Evolutionary conservation across 495 filamentous ascomycete genomes (phyloP).

Genomic region (Podospora comata): DNA sequence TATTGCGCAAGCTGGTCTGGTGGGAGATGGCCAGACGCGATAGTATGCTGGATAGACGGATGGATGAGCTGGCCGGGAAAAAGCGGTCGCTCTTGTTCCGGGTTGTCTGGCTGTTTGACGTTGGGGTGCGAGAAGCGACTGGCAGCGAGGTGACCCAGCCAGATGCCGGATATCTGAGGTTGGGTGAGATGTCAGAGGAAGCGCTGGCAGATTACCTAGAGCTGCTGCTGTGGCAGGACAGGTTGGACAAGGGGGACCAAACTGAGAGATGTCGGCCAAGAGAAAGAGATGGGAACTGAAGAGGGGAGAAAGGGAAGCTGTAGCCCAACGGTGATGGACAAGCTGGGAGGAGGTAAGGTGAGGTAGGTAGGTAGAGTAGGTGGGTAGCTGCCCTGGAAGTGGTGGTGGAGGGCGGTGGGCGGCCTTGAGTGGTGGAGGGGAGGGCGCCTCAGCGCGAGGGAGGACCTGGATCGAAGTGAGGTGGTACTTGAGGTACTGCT

Average conservation of each 20-base stretch:
- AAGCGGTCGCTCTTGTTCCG: constrained; percentile 24
- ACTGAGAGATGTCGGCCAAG: neutral
- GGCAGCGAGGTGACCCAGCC: neutral
- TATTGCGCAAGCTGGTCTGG: constrained; percentile 31
- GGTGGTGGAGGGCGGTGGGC: neutral
- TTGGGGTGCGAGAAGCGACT: too few species aligned
- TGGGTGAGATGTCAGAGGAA: constrained; percentile 3
- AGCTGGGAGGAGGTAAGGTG: neutral
- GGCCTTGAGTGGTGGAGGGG: neutral
- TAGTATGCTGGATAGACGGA: neutral
- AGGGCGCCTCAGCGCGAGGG: constrained; percentile 3
- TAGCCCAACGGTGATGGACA: neutral
- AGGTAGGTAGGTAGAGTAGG: neutral
- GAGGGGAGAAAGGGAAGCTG: constrained; percentile 4
- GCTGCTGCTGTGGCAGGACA: constrained; percentile 4
- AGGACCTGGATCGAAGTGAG: constrained; percentile 16
- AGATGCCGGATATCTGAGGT: neutral
- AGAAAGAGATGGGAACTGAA: neutral
- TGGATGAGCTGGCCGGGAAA: constrained; percentile 19
- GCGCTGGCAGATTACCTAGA: neutral
- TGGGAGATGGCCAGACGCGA: constrained; percentile 4
- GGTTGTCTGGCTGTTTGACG: constrained; percentile 9
- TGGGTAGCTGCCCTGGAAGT: neutral
- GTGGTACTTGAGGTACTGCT: constrained; percentile 31
- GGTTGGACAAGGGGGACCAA: neutral